These are phyloP conservation scores for Hippophae gyantsensis DNA, from an alignment of 306 rosid genomes.

Conservation along the genomic window DNA sequence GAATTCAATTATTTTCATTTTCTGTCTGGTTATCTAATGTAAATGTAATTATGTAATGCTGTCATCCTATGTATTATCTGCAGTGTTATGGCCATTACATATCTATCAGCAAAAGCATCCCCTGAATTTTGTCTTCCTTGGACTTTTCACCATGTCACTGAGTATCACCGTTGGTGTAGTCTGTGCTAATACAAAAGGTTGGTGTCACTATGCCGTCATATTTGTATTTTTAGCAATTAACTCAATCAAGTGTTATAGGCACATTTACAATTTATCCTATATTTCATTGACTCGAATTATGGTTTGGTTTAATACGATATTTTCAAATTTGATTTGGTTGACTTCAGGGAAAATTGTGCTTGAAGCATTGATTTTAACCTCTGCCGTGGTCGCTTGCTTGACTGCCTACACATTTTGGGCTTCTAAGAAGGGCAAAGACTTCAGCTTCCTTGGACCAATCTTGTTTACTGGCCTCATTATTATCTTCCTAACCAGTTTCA, in stretches of 20 bases:
- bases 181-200: conserved; percentile 81
- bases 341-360: conserved; percentile 80
- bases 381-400: conserved; percentile 71
- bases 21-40: background rate
- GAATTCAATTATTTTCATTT: background rate
- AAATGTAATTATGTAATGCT: background rate
- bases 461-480: conserved; percentile 65
- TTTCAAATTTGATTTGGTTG: conserved; percentile 10
- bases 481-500: conserved; percentile 58
- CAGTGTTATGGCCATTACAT: conserved; percentile 81
- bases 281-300: background rate
- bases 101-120: conserved; percentile 84
- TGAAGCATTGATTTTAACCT: conserved; percentile 84
- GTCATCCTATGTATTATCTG: conserved; percentile 5
- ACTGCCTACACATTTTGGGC: conserved; percentile 96
- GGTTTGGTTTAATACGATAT: background rate
- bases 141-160: conserved; percentile 64
- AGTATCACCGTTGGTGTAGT: conserved; percentile 76
- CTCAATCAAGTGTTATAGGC: background rate
- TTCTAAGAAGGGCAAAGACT: conserved; percentile 95
- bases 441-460: conserved; percentile 91
- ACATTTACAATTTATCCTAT: background rate
- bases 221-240: background rate
- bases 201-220: background rate
- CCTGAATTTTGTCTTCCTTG: conserved; percentile 72